Evolutionary conservation across 371 early-diverging fungal genomes (phyloP).

Genomic region (Cokeromyces recurvatus): DNA sequence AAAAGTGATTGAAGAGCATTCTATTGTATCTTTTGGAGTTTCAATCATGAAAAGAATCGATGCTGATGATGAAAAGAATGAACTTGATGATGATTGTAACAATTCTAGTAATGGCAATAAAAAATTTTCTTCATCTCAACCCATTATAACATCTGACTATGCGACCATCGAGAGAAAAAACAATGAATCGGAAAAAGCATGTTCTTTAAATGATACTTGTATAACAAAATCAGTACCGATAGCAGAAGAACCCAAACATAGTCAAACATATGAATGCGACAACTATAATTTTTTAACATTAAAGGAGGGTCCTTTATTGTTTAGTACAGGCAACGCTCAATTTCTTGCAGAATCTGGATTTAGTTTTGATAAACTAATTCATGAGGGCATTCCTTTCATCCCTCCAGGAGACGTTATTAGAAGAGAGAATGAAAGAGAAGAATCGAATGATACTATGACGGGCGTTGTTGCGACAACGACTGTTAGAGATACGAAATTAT

Average conservation of each 20-base stretch:
- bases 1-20: conserved; percentile 60
- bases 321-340: conserved; percentile 61
- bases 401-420: background rate
- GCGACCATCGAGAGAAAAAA: background rate
- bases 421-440: background rate
- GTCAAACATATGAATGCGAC: conserved; percentile 3
- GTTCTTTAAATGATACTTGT: too few species aligned
- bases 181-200: background rate
- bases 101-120: background rate
- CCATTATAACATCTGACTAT: too few species aligned
- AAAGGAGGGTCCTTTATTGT: conserved; percentile 37
- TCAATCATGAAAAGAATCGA: conserved; percentile 48
- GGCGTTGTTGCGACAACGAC: background rate
- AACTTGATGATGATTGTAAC: background rate
- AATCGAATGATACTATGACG: background rate
- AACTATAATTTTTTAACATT: conserved; percentile 23
- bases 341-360: conserved; percentile 82
- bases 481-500: background rate
- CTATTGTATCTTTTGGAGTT: conserved; percentile 80
- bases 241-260: background rate
- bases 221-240: background rate
- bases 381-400: conserved; percentile 70
- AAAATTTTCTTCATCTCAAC: too few species aligned
- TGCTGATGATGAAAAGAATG: too few species aligned
- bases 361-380: conserved; percentile 73